Evolutionary conservation across 1,284 basidiomycete genomes (phyloP).

Genomic region (Austroboletus novae-zelandiae): DNA sequence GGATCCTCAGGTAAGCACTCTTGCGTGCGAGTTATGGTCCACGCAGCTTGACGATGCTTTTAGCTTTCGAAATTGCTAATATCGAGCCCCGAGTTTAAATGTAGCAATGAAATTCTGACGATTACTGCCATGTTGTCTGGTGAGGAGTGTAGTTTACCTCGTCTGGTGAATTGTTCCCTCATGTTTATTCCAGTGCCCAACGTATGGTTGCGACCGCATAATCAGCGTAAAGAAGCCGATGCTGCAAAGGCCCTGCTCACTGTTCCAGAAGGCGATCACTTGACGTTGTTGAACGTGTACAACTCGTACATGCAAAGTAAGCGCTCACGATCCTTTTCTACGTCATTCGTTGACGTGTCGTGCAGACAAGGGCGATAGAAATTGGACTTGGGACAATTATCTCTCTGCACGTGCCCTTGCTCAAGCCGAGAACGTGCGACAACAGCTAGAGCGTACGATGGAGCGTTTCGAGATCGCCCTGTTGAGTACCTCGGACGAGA

Average conservation of each 20-base stretch:
- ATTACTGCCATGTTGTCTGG: constrained; percentile 96
- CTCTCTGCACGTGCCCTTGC: constrained; percentile 81
- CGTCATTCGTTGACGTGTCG: constrained; percentile 2
- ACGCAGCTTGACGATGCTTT: background rate
- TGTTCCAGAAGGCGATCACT: constrained; percentile 94
- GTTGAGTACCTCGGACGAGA: constrained; percentile 76
- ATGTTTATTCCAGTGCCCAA: constrained; percentile 69
- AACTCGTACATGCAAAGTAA: constrained; percentile 87
- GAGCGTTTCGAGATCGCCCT: constrained; percentile 87
- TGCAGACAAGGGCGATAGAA: constrained; percentile 70
- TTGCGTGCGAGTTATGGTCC: background rate
- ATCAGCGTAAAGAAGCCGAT: constrained; percentile 87
- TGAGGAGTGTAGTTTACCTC: constrained; percentile 33
- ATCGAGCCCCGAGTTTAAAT: constrained; percentile 91
- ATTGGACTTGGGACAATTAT: constrained; percentile 95
- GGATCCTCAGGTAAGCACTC: constrained; percentile 79
- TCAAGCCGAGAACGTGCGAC: constrained; percentile 95
- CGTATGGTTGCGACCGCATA: constrained; percentile 90
- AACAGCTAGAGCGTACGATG: constrained; percentile 91
- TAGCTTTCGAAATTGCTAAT: constrained; percentile 94
- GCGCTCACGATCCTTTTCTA: constrained; percentile 21
- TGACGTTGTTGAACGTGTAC: constrained; percentile 94
- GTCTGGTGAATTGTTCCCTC: constrained; percentile 1
- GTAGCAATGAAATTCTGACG: constrained; percentile 93
- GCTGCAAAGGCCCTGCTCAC: constrained; percentile 87